Conservation (phyloP, 2,329 filamentous ascomycete genomes). For the Fonsecaea pedrosoi region DNA sequence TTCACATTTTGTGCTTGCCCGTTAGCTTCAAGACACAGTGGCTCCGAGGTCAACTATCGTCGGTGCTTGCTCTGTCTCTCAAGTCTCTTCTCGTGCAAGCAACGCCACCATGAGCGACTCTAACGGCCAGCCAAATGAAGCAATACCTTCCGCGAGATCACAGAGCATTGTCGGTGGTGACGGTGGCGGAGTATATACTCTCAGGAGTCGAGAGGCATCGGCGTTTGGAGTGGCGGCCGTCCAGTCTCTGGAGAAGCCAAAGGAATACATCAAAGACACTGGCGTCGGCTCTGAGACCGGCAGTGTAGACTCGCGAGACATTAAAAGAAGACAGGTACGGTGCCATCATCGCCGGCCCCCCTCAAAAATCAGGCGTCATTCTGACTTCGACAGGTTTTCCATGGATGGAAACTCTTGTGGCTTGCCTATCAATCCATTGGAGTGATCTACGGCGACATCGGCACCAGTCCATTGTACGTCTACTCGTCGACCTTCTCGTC, state of each 20-base stretch:
- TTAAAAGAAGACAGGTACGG: conserved; percentile 1
- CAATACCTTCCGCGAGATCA: background rate
- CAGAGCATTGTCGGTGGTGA: background rate
- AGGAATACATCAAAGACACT: background rate
- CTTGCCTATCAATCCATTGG: conserved; percentile 63
- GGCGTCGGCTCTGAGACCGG: background rate
- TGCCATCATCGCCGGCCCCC: background rate
- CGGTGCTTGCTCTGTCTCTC: background rate
- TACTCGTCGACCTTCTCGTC: conserved; percentile 61
- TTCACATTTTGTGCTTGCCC: background rate
- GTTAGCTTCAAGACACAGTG: background rate
- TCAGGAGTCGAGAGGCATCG: background rate
- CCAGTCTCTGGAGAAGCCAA: background rate
- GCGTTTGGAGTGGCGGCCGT: background rate
- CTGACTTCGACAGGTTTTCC: conserved; percentile 39
- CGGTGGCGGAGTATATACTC: conserved; percentile 2
- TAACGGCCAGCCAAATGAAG: background rate
- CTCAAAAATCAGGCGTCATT: background rate
- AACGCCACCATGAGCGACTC: background rate
- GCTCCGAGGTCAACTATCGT: background rate
- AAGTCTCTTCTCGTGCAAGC: background rate
- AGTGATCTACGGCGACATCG: conserved; percentile 66
- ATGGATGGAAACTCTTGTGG: conserved; percentile 42
- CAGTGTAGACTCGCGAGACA: background rate
- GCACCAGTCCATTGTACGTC: conserved; percentile 64